These are phyloP conservation scores for Kurtzmaniella quercitrusa DNA, from an alignment of 1,139 yeast genomes.

Conservation along the genomic window DNA sequence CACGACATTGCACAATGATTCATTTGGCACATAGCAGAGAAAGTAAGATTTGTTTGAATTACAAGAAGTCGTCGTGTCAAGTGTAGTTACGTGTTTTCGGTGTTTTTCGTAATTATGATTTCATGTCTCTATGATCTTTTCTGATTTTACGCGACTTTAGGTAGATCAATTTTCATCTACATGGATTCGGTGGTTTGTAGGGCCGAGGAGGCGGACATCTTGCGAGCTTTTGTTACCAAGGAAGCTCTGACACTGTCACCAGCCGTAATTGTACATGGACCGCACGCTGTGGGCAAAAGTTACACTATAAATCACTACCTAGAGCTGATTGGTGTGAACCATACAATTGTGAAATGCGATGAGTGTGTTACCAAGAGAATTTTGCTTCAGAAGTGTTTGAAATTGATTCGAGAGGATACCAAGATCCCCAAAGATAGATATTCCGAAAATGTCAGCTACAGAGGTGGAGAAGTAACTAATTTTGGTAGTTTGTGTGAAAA, in stretches of 20 bases:
- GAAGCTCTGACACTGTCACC: constrained; percentile 22
- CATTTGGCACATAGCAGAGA: no score
- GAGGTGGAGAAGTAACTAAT: constrained; percentile 16
- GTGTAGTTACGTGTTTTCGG: no score
- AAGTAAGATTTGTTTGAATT: no score
- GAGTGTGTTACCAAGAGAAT: constrained; percentile 36
- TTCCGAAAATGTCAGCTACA: constrained; percentile 13
- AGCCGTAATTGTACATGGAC: constrained; percentile 36
- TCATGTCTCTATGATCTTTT: no score
- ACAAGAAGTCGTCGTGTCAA: no score
- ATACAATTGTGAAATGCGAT: constrained; percentile 33
- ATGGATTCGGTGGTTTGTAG: constrained; percentile 12
- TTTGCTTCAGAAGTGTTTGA: constrained; percentile 35
- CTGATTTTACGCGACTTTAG: no score
- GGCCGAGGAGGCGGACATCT: constrained; percentile 24
- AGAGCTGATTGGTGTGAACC: constrained; percentile 16
- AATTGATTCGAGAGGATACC: constrained; percentile 25
- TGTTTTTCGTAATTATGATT: background rate
- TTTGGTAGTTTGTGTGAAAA: constrained; percentile 35
- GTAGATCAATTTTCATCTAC: background rate
- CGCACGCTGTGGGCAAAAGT: constrained; percentile 39
- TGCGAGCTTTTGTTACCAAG: constrained; percentile 22
- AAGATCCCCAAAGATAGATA: constrained; percentile 15
- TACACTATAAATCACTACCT: constrained; percentile 26
- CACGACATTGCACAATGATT: no score